These are phyloP conservation scores for Cantharellus anzutake DNA, from an alignment of 768 basidiomycete genomes.

Conservation along the genomic window DNA sequence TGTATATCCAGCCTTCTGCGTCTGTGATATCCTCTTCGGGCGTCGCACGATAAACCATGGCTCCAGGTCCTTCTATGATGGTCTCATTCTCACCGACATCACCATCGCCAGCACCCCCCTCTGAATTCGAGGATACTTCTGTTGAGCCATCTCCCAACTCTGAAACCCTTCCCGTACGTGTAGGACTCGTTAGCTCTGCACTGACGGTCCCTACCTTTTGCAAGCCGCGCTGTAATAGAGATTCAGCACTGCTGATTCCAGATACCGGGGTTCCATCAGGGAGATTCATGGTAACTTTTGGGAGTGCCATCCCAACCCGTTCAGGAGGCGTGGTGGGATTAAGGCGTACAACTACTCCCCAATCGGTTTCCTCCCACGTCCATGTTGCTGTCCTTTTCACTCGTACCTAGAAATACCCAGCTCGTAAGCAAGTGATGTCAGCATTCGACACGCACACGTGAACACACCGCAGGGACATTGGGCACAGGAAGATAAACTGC, in stretches of 20 bases:
- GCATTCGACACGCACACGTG: background rate
- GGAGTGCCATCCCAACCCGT: conserved; percentile 2
- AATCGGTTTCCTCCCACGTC: conserved; percentile 85
- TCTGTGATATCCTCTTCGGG: conserved; percentile 35
- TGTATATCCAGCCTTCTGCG: conserved; percentile 80
- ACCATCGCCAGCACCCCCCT: background rate
- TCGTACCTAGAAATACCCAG: conserved; percentile 9
- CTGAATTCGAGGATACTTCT: too few species aligned
- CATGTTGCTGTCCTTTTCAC: conserved; percentile 63
- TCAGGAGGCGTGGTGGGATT: conserved; percentile 12
- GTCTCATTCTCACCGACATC: background rate
- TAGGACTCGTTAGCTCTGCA: background rate
- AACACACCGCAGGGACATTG: conserved; percentile 14
- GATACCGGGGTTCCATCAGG: background rate
- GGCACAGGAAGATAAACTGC: conserved; percentile 31
- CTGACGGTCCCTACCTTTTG: background rate
- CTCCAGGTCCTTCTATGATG: conserved; percentile 1
- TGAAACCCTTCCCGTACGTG: background rate
- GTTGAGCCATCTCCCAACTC: background rate
- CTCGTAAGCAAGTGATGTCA: background rate
- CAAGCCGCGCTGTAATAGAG: background rate
- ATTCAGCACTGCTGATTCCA: background rate
- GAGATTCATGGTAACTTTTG: background rate
- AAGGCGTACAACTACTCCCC: conserved; percentile 44
- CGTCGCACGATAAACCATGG: conserved; percentile 7